Evolutionary conservation across 2,329 filamentous ascomycete genomes (phyloP), one percentile per base, ranked within the genome.

Genomic region (Fusarium sp.): DNA sequence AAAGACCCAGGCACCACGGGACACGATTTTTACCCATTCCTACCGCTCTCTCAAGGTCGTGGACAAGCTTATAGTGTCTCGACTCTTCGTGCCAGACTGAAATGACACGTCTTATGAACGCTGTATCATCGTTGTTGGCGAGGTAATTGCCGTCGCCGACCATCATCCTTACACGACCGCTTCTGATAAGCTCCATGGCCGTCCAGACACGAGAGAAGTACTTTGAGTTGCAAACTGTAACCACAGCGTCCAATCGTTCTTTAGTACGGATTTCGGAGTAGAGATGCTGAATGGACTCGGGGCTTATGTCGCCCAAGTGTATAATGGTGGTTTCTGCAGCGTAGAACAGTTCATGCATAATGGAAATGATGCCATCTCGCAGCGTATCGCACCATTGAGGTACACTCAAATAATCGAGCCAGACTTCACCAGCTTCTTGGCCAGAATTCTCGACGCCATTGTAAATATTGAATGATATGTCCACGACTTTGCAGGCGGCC

Each of bases 141-240:
- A 59, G 39, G 5, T 59, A 59, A 1, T 25, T 30, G 5, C n/a
- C 28, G 7, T 14, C 8, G 13, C 39, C 54, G 3, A 57, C 31
- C 30, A 46, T 37, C 51, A 46, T 57, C 13, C 57, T 45, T 1
- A 31, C 51, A 3, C 30, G 41, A 0, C 31, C 30, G 2, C 56
- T 58, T 39, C 50, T 58, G 50, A 58, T 58, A 14, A 58, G 28
- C 30, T 56, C 41, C 56, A 58, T 45, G 1, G 49, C 30, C 0
- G 56, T 56, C 56, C 56, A 58, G n/a, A 58, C 7, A 1, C 56
- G 56, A 1, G 23, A 28, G 50, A 56, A 58, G 7, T 39, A 58
- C 6, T 19, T 55, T 11, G 30, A 25, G 39, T 58, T 58, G 39
- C 56, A 58, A 25, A 56, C n/a, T 1, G 2, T 13, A 4, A 56